Evolutionary conservation across 441 rosid species (phyloP), one percentile per base, ranked within the genome.

Genomic region (Erodium texanum): DNA sequence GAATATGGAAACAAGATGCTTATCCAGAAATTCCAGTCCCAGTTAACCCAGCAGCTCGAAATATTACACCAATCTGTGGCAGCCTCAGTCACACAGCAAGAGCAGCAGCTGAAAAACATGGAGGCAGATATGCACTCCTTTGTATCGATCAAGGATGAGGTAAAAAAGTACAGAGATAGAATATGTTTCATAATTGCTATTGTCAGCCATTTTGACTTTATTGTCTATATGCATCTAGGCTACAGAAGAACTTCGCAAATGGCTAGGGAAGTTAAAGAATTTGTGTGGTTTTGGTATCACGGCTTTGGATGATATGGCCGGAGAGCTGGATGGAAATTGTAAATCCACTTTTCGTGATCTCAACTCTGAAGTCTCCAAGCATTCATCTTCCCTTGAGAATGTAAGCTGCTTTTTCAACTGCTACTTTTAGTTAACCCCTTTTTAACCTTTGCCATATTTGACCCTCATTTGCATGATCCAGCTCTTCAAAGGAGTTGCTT

Each of bases 61-160:
- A 79, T 81, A 66, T 82, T 95, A 84, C 96, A 92, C 68, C 85
- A 80, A 85, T 87, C 89, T 65, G 93, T 90, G 66, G 96, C 98
- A 34, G 75, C 84, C 75, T 90, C 99, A 68, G 90, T 85, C 70
- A 83, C 82, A 56, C 95, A 84, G 71, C 97, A 92, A 75, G 98
- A 89, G 78, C 82, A 78, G 79, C 97, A 95, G 70, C 79, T 92
- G 77, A 89, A 85, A 75, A 87, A 77, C 70, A 90, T 95, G 97
- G 97, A 92, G 74, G 93, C 85, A 76, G 95, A 90, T 69, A 90
- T 95, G 98, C 82, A 85, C 68, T 86, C 92, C 50, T 92, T 92
- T 67, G 98, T 95, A 41, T 85, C 90, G 32, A 87, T 88, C 56
- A 95, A 95, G 81, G 78, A 88, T 41, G 87, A 85, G 90, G 99